Base-by-base conservation (phyloP, 495 filamentous ascomycete genomes). In the Choiromyces venosus region DNA sequence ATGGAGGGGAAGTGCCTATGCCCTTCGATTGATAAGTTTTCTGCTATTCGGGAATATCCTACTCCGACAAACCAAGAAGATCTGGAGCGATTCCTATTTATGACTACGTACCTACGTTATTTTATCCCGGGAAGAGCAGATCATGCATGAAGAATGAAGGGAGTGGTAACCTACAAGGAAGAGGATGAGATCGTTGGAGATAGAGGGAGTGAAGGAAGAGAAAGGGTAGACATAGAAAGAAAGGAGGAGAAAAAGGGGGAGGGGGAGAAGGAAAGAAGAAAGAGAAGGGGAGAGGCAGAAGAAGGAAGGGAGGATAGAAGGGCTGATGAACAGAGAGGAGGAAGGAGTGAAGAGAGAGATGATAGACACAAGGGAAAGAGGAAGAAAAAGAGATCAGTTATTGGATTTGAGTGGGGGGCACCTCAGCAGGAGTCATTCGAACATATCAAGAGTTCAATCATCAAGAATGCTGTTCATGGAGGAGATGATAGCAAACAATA, bases 11-110 rank as follows among this genome's bases (percentile, higher is more conserved):
- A n/a, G n/a, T n/a, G 37, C 66, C 38, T 29, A n/a, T n/a, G n/a
- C n/a, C n/a, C n/a, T n/a, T n/a, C n/a, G n/a, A n/a, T n/a, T n/a
- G n/a, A n/a, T n/a, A n/a, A n/a, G n/a, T n/a, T n/a, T n/a, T n/a
- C n/a, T n/a, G n/a, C n/a, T n/a, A n/a, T n/a, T n/a, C n/a, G 44
- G 37, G 52, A 72, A 6, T 72, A 72, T 37, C 70, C 70, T 25
- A n/a, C 18, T 7, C 52, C 70, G 33, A 66, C 18, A 25, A 39
- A 6, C 33, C 9, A 10, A 25, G 29, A 14, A 39, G 46, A 72
- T 19, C 7, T 72, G 56, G 44, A 66, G 21, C 21, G 35, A 33
- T 72, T 72, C 8, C 56, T 66, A 18, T 36, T 52, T 61, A 70
- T 70, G 18, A 70, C 38, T 19, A 44, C 42, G 8, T 70, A 70